A percentile compares a stretch with the other conserved stretches of the same genome.
These are phyloP conservation scores for Claviceps monticola DNA, from an alignment of 2,329 filamentous ascomycete species.

Conservation along the genomic window DNA sequence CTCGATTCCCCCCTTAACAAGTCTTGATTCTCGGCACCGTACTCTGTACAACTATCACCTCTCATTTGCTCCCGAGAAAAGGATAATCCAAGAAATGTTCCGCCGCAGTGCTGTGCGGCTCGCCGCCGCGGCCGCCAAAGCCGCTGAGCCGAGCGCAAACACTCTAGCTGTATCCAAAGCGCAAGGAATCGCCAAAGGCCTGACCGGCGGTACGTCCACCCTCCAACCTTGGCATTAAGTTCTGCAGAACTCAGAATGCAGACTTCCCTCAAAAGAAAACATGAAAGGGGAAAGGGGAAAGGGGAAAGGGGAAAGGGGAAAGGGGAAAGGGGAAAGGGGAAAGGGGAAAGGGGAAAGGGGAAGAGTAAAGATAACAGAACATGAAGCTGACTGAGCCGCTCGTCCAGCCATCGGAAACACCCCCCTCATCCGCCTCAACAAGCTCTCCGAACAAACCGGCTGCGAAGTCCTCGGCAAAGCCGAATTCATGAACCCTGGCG, in stretches of 20 bases:
- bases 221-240: too few species aligned
- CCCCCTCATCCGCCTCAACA: conserved; percentile 79
- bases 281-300: neutral
- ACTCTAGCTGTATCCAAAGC: conserved; percentile 63
- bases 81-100: conserved; percentile 39
- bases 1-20: neutral
- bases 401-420: conserved; percentile 85
- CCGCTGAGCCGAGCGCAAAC: conserved; percentile 37
- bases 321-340: too few species aligned
- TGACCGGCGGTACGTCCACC: conserved; percentile 59
- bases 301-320: too few species aligned
- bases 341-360: too few species aligned
- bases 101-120: conserved; percentile 55
- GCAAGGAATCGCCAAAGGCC: conserved; percentile 63
- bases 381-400: neutral
- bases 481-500: conserved; percentile 97
- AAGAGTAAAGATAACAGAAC: neutral
- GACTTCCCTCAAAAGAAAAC: neutral
- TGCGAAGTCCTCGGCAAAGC: conserved; percentile 94
- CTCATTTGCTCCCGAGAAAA: too few species aligned
- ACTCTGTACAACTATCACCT: too few species aligned
- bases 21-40: too few species aligned
- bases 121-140: conserved; percentile 37
- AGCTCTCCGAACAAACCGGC: conserved; percentile 76
- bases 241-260: neutral